Conservation (phyloP, 805 yeast genomes). For the Nakazawaea anatomiae region DNA sequence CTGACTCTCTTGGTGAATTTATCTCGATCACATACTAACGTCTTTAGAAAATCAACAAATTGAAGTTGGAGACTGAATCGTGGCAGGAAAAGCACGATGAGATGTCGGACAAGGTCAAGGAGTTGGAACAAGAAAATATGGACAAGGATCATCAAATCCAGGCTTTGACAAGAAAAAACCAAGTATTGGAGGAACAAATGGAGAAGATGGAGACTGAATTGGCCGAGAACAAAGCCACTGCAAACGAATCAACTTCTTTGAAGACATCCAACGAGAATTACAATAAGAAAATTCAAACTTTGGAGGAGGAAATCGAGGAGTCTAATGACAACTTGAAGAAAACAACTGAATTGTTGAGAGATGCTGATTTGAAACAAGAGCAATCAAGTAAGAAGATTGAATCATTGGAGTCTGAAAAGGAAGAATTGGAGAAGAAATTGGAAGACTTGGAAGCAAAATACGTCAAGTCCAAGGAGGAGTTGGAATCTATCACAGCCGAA, state of each 20-base stretch:
- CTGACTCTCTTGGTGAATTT: neutral
- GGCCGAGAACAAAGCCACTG: slow-evolving; percentile 72
- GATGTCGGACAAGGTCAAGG: slow-evolving; percentile 71
- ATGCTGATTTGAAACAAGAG: slow-evolving; percentile 93
- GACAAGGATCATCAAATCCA: slow-evolving; percentile 95
- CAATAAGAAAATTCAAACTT: slow-evolving; percentile 80
- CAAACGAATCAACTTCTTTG: slow-evolving; percentile 86
- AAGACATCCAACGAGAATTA: slow-evolving; percentile 86
- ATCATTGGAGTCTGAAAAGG: slow-evolving; percentile 88
- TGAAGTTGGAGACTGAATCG: slow-evolving; percentile 90
- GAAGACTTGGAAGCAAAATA: slow-evolving; percentile 84
- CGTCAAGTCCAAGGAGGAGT: slow-evolving; percentile 81
- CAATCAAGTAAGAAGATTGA: slow-evolving; percentile 91
- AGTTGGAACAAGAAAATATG: slow-evolving; percentile 83
- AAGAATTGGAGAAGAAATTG: slow-evolving; percentile 81
- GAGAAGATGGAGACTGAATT: slow-evolving; percentile 75
- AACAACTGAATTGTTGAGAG: slow-evolving; percentile 90
- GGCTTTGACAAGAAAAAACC: slow-evolving; percentile 87
- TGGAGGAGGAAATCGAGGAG: slow-evolving; percentile 88
- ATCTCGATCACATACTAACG: neutral
- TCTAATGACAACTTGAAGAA: slow-evolving; percentile 88
- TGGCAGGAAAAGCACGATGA: slow-evolving; percentile 98
- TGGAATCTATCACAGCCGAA: slow-evolving; percentile 95
- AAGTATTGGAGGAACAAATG: slow-evolving; percentile 75
- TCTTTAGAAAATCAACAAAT: slow-evolving; percentile 70